Conservation (phyloP, 495 filamentous ascomycete genomes). For the Letharia columbiana region DNA sequence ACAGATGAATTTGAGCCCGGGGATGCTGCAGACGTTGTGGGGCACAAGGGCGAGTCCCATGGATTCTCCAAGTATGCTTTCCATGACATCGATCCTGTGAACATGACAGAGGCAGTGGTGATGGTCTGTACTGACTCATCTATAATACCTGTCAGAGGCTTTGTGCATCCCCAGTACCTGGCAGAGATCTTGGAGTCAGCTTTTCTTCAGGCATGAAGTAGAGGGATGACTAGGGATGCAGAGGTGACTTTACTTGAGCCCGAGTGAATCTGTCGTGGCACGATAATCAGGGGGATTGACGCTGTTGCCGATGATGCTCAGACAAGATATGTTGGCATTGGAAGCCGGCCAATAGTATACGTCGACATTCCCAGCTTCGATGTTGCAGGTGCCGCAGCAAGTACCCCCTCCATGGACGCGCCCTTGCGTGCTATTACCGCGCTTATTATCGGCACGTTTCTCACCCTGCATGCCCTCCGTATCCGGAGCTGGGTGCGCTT, state of each 20-base stretch:
- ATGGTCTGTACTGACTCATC: neutral
- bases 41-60: neutral
- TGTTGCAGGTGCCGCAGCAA: conserved; percentile 8
- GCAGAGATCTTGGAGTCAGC: neutral
- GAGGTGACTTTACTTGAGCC: neutral
- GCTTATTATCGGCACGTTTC: neutral
- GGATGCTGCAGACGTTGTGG: neutral
- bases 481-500: neutral
- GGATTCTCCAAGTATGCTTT: conserved; percentile 4
- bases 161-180: neutral
- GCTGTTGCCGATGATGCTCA: conserved; percentile 9
- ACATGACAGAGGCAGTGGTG: neutral
- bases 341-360: conserved; percentile 10
- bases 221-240: neutral
- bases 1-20: neutral
- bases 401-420: neutral
- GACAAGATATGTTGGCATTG: conserved; percentile 7
- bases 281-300: neutral
- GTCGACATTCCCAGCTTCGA: conserved; percentile 14
- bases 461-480: neutral
- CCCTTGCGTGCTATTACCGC: neutral
- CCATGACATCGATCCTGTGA: neutral
- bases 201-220: neutral
- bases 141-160: neutral
- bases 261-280: conserved; percentile 1